A percentile compares a stretch with the other conserved stretches of the same genome.
These are phyloP conservation scores for Ceratobasidium sp. DNA, from an alignment of 1,284 basidiomycete genomes.

Conservation along the genomic window DNA sequence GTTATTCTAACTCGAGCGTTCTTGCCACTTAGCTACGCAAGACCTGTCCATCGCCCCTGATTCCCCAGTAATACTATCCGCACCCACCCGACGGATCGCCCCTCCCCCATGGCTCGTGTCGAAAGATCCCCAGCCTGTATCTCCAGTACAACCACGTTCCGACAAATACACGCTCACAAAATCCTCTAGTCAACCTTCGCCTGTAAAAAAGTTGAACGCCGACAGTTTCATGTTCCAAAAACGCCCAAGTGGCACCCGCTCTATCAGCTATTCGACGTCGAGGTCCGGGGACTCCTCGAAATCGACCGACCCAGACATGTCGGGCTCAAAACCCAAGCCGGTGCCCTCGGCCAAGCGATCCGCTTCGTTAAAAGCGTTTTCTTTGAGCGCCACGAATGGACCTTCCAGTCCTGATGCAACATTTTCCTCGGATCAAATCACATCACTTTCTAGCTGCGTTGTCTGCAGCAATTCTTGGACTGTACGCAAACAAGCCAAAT, in stretches of 20 bases:
- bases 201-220: conserved; percentile 23
- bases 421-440: conserved; percentile 15
- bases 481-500: conserved; percentile 19
- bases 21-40: neutral
- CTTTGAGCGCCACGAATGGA: conserved; percentile 8
- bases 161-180: neutral
- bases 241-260: conserved; percentile 9
- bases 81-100: conserved; percentile 1
- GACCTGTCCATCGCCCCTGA: neutral
- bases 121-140: neutral
- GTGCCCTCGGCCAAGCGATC: neutral
- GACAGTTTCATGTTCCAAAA: conserved; percentile 17
- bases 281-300: conserved; percentile 1
- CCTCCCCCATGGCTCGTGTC: conserved; percentile 21
- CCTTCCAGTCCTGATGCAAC: neutral
- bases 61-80: neutral
- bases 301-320: neutral
- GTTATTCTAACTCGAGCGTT: neutral
- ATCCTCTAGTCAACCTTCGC: conserved; percentile 20
- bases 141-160: neutral
- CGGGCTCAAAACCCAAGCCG: neutral
- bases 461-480: conserved; percentile 28
- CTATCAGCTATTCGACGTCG: conserved; percentile 1
- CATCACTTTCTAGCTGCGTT: conserved; percentile 10
- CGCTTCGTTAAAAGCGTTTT: conserved; percentile 2